Base-by-base conservation (phyloP, 192 early-diverging fungal genomes). In the Podochytrium sp. region DNA sequence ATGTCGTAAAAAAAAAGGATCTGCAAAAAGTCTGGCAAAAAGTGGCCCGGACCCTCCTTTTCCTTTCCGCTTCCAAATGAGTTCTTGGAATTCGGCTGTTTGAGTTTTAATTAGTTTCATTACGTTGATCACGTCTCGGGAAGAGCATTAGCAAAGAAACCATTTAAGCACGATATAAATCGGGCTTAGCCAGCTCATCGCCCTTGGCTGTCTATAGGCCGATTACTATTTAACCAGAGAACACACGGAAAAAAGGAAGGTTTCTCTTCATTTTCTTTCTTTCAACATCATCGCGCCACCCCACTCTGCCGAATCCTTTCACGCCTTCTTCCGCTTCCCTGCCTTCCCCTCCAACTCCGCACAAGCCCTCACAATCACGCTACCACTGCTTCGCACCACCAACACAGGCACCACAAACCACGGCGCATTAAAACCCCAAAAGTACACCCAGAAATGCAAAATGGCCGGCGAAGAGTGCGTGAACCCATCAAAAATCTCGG, bases 361-460 rank as follows among this genome's bases (percentile, higher is more conserved):
- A n/a, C 81, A 57, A 6, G 76, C 78, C 41, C 34, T 43, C 23
- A 71, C 35, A 60, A 85, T 80, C 59, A 43, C 59, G 27, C 41
- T 47, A 25, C 71, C 79, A 70, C 59, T 78, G 16, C 20, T 71
- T 18, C 39, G 53, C 27, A 80, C 74, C 3, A 91, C 77, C 37
- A 87, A 76, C 27, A 79, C 58, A 0, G 93, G 92, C 23, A 94
- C 80, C 12, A 96, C 60, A 59, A 95, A 87, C 96, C 96, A 98
- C 18, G 91, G 83, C 20, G 79, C 60, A 80, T 98, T 98, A 73
- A 96, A 80, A 37, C 85, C 79, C 3, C 90, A 85, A 85, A 98
- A 96, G 87, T 98, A 98, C 61, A 92, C 86, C 84, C 89, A 96
- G 74, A 91, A 95, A 84, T 98, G 95, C 78, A 87, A 83, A 7